Evolutionary conservation across 225 moss, liverwort and hornwort genomes (phyloP), one percentile per base, ranked within the genome.

Genomic region (Pseudisothecium myosuroides): DNA sequence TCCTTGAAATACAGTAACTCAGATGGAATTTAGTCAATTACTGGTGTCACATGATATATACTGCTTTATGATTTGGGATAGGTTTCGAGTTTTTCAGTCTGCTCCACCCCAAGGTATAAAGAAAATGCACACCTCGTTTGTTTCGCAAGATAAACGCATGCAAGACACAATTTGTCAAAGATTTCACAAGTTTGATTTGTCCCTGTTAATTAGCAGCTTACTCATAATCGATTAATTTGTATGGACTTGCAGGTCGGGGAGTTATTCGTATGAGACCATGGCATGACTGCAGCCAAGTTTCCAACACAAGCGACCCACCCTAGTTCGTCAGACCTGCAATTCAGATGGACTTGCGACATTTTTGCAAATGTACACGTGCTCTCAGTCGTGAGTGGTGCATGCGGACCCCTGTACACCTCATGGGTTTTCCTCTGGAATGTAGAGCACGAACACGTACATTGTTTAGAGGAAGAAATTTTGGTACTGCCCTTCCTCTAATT

Each of bases 231-330:
- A 55, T 80, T 88, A 24, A 24, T 32, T 87, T 84, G 59, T 69
- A 37, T 84, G 88, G 62, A 45, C 71, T 88, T 88, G 93, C 93
- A 94, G 94, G 82, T 90, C 93, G 50, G 94, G 94, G 58, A 92
- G 76, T 90, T 94, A 90, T 84, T 90, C 92, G 34, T 94, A 92
- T 55, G 93, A 94, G 88, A 93, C 93, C 88, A 93, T 93, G 91
- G 94, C 93, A 73, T 92, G 87, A 87, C 84, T 84, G 84, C 71
- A 83, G 85, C 59, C 82, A 78, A 54, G 81, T 76, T 82, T 66
- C 66, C 60, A 85, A 86, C n/a, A 39, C 85, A 82, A 91, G 86
- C 61, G 76, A 80, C 55, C 81, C 86, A 75, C 60, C 87, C 81
- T 49, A 16, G 17, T 61, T 87, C 88, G 39, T 90, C 78, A 89